Conservation (phyloP, 306 rosid genomes). For the Cicer arietinum region DNA sequence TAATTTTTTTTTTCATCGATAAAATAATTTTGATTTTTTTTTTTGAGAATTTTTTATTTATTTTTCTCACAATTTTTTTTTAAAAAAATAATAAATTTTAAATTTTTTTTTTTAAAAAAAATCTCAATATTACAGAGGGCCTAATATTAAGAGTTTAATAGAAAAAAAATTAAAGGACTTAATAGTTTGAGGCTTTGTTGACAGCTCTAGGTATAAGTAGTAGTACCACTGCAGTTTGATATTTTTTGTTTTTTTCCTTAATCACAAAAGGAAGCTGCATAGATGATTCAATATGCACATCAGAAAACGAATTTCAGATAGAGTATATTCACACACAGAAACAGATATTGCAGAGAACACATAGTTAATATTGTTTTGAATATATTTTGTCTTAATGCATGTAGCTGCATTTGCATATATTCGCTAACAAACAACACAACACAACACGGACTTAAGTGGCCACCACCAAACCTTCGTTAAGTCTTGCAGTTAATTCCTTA, state of each 20-base stretch:
- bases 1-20: too few relatives aligned
- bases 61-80: too few relatives aligned
- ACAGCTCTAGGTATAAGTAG: too few relatives aligned
- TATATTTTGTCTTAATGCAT: background rate
- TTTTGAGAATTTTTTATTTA: too few relatives aligned
- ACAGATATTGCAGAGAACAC: background rate
- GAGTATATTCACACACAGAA: background rate
- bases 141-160: too few relatives aligned
- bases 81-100: too few relatives aligned
- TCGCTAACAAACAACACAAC: too few relatives aligned
- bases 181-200: too few relatives aligned
- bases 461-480: slow-evolving; percentile 46
- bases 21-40: too few relatives aligned
- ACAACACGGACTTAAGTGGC: slow-evolving; percentile 6
- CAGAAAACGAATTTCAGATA: background rate
- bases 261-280: background rate
- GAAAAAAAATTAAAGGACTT: too few relatives aligned
- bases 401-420: background rate
- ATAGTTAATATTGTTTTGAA: background rate
- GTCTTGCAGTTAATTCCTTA: slow-evolving; percentile 62
- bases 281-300: background rate
- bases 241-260: background rate
- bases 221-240: background rate
- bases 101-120: too few relatives aligned
- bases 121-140: too few relatives aligned